Evolutionary conservation across 805 yeast species (phyloP).

Genomic region (Lachancea dasiensis): DNA sequence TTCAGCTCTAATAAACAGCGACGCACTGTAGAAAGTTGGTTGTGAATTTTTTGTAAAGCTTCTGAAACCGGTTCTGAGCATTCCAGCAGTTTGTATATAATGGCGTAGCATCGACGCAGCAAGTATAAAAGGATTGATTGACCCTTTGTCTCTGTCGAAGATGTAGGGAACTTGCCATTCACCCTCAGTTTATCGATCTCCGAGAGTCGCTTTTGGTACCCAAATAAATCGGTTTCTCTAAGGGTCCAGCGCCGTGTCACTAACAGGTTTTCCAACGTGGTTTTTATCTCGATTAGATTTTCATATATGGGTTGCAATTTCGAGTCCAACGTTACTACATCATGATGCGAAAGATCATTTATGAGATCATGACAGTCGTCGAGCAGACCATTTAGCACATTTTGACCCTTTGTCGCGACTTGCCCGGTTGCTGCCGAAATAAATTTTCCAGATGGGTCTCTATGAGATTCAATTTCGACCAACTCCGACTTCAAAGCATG

Average conservation of each 20-base stretch:
- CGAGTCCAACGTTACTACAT: conserved; percentile 39
- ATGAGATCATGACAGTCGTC: conserved; percentile 79
- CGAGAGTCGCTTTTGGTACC: conserved; percentile 68
- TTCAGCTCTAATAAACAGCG: conserved; percentile 85
- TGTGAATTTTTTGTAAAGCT: conserved; percentile 86
- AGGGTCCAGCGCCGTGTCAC: conserved; percentile 96
- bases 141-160: conserved; percentile 40
- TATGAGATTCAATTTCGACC: conserved; percentile 38
- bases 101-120: conserved; percentile 84
- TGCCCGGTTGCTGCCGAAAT: conserved; percentile 32
- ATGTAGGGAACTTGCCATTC: conserved; percentile 48
- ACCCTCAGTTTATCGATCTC: conserved; percentile 69
- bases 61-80: conserved; percentile 94
- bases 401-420: conserved; percentile 36
- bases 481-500: conserved; percentile 35
- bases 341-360: conserved; percentile 52
- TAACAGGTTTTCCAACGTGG: conserved; percentile 71
- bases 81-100: conserved; percentile 82
- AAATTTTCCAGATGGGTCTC: conserved; percentile 56
- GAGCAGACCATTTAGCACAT: conserved; percentile 61
- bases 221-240: conserved; percentile 89
- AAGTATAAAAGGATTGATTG: conserved; percentile 65
- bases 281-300: conserved; percentile 57
- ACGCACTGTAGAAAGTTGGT: conserved; percentile 87
- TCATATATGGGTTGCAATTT: conserved; percentile 56